Conservation (phyloP, 2,329 filamentous ascomycete genomes). For the Nectriaceae sp. region DNA sequence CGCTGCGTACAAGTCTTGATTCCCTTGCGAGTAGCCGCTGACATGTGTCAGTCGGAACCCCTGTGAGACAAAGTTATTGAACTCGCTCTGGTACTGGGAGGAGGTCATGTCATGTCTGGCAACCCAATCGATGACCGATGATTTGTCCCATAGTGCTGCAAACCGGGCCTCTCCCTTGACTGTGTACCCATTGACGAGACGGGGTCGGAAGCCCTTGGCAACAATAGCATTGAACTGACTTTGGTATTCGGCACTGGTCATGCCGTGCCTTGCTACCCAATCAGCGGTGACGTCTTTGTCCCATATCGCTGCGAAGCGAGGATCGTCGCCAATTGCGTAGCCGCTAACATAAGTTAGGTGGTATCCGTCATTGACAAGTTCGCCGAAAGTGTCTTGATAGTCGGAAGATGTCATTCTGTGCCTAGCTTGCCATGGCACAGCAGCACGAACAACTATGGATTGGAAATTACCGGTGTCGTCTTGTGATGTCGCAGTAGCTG, state of each 20-base stretch:
- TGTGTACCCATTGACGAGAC: conserved; percentile 5
- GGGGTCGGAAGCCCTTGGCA: background rate
- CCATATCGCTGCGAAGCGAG: conserved; percentile 5
- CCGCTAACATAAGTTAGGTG: conserved; percentile 4
- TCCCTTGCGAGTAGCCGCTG: conserved; percentile 2
- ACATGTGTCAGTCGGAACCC: conserved; percentile 5
- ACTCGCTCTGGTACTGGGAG: conserved; percentile 1
- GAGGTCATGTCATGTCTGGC: conserved; percentile 5
- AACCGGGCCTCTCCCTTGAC: background rate
- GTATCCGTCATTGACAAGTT: background rate
- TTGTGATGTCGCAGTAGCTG: too few relatives aligned
- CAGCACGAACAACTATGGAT: background rate
- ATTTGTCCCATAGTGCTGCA: conserved; percentile 7
- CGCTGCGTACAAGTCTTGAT: background rate
- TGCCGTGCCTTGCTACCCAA: background rate
- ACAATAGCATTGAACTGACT: background rate
- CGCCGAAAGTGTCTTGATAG: background rate
- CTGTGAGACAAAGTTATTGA: background rate
- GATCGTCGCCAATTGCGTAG: conserved; percentile 2
- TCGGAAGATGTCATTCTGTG: conserved; percentile 1
- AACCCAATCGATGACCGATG: background rate
- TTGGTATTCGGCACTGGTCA: conserved; percentile 4
- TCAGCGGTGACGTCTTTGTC: background rate
- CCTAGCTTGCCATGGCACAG: background rate
- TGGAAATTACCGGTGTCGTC: too few relatives aligned